A percentile compares a stretch with the other conserved stretches of the same genome.
Conservation (phyloP, 768 basidiomycete species). For the Asterophora lycoperdoides region DNA sequence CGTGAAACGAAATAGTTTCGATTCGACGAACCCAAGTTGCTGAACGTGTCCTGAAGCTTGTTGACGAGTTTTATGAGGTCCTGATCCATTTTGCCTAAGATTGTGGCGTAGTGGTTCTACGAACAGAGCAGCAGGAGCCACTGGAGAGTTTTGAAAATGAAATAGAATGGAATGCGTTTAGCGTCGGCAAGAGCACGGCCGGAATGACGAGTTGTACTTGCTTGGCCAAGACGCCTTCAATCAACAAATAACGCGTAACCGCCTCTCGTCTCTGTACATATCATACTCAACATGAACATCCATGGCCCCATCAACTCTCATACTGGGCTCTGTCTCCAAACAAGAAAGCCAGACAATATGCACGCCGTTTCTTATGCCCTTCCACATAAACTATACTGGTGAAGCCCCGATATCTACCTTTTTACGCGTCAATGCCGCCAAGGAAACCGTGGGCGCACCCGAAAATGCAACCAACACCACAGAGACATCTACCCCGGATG, state of each 20-base stretch:
- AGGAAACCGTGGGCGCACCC: slow-evolving; percentile 27
- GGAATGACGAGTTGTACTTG: slow-evolving; percentile 8
- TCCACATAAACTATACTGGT: slow-evolving; percentile 68
- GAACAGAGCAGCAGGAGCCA: slow-evolving; percentile 9
- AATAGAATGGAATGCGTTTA: too few species aligned
- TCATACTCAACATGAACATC: not conserved
- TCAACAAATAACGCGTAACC: too few species aligned
- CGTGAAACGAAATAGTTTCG: slow-evolving; percentile 9
- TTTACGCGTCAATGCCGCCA: slow-evolving; percentile 53
- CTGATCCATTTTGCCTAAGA: slow-evolving; percentile 65
- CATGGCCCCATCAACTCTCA: slow-evolving; percentile 10
- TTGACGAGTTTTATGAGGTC: slow-evolving; percentile 94
- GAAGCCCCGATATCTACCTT: slow-evolving; percentile 72
- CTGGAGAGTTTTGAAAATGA: slow-evolving; percentile 12
- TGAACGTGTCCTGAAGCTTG: slow-evolving; percentile 91
- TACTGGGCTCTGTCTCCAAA: slow-evolving; percentile 3
- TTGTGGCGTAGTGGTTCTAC: slow-evolving; percentile 5
- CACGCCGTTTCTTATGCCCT: slow-evolving; percentile 76
- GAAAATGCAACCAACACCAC: slow-evolving; percentile 5
- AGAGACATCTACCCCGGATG: slow-evolving; percentile 3
- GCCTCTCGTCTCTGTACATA: not conserved
- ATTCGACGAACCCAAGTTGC: slow-evolving; percentile 68
- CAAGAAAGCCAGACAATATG: slow-evolving; percentile 25
- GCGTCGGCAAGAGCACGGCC: slow-evolving; percentile 10
- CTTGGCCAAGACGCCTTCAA: too few species aligned